Evolutionary conservation across 805 yeast species (phyloP).

Genomic region (Candida khao-thaluensis): DNA sequence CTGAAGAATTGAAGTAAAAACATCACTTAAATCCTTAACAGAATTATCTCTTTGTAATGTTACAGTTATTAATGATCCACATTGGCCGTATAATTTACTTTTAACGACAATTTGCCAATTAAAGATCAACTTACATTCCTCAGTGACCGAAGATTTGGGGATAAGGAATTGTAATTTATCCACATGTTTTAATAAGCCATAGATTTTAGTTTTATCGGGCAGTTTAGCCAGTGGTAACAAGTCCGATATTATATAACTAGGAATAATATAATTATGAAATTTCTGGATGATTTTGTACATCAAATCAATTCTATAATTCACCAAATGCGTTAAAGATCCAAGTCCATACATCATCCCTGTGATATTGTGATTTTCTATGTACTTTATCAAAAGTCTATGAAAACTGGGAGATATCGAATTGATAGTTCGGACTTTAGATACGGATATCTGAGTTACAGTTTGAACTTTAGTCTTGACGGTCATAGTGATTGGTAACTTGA

Average conservation of each 20-base stretch:
- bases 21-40: constrained; percentile 10
- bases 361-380: constrained; percentile 26
- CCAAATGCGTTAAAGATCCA: constrained; percentile 28
- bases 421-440: neutral
- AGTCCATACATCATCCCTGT: constrained; percentile 31
- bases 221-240: constrained; percentile 14
- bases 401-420: constrained; percentile 24
- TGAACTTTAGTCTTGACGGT: constrained; percentile 13
- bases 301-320: constrained; percentile 22
- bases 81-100: constrained; percentile 22
- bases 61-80: constrained; percentile 18
- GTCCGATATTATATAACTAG: constrained; percentile 8
- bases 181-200: constrained; percentile 22
- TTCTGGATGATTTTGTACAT: constrained; percentile 22
- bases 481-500: constrained; percentile 19
- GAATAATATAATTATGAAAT: constrained; percentile 19
- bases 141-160: constrained; percentile 8
- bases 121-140: constrained; percentile 13
- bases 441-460: neutral
- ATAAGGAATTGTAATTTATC: constrained; percentile 19
- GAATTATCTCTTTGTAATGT: constrained; percentile 5
- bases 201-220: constrained; percentile 17
- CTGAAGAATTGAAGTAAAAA: constrained; percentile 21
- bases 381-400: constrained; percentile 21
- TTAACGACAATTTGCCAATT: constrained; percentile 25